These are phyloP conservation scores for Pleurotus pulmonarius DNA, from an alignment of 768 basidiomycete genomes.

Conservation along the genomic window DNA sequence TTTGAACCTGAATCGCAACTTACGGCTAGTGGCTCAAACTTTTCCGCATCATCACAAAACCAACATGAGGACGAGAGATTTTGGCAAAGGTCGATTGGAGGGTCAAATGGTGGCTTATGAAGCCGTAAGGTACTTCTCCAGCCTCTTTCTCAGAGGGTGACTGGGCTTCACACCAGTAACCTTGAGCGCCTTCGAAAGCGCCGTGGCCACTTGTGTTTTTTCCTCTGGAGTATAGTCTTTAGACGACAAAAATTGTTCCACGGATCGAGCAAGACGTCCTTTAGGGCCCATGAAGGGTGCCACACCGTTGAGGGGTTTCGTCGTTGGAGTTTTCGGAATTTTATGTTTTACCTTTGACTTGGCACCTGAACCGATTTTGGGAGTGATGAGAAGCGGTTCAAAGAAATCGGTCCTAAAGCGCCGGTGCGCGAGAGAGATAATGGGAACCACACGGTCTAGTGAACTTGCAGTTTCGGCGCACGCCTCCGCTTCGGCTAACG, in stretches of 20 bases:
- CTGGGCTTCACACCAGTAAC: constrained; percentile 55
- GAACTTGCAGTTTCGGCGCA: constrained; percentile 74
- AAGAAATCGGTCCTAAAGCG: constrained; percentile 71
- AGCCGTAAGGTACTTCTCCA: constrained; percentile 52
- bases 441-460: constrained; percentile 59
- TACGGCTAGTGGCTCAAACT: background rate
- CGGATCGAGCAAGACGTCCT: constrained; percentile 65
- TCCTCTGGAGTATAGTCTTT: constrained; percentile 44
- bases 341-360: constrained; percentile 48
- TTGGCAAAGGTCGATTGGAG: no score
- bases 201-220: constrained; percentile 39
- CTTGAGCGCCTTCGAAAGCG: constrained; percentile 47
- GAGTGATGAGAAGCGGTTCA: constrained; percentile 63
- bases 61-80: background rate
- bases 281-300: constrained; percentile 46
- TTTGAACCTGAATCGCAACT: background rate
- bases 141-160: constrained; percentile 64
- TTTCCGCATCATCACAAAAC: background rate
- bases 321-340: constrained; percentile 28
- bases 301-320: constrained; percentile 23
- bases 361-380: constrained; percentile 37
- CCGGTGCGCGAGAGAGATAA: constrained; percentile 63
- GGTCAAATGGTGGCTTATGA: constrained; percentile 1
- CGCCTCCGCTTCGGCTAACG: constrained; percentile 56
- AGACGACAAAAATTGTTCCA: constrained; percentile 60